phyloP scores from a whole-genome alignment of 2,329 filamentous ascomycete species.

The Pseudopyricularia cyperi region DNA sequence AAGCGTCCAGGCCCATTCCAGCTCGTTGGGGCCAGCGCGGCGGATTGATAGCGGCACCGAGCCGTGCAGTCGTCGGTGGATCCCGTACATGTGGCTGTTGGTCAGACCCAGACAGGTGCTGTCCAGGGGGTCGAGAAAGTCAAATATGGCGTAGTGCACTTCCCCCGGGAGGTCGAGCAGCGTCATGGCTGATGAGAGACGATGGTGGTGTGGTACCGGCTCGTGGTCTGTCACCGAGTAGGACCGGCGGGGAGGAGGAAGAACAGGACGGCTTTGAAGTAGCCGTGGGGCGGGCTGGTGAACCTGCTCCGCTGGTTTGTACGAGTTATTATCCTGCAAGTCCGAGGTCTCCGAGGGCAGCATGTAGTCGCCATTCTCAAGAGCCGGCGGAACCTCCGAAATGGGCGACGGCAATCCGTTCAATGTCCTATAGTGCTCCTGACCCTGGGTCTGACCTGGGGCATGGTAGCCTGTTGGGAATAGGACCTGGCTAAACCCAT shows the following conservation, averaged over 20 bases:
- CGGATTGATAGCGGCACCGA: constrained; percentile 41
- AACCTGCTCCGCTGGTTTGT: neutral
- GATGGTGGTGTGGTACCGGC: constrained; percentile 36
- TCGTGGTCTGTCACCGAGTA: constrained; percentile 50
- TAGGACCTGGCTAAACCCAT: neutral
- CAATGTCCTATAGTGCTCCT: neutral
- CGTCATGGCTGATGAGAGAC: constrained; percentile 29
- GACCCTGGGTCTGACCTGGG: neutral
- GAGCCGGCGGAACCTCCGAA: neutral
- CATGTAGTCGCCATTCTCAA: constrained; percentile 1
- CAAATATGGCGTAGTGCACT: constrained; percentile 46
- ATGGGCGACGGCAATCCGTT: constrained; percentile 1
- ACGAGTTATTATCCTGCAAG: neutral
- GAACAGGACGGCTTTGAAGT: constrained; percentile 14
- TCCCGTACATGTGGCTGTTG: constrained; percentile 42
- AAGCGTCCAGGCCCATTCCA: constrained; percentile 51
- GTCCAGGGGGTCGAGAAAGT: constrained; percentile 51
- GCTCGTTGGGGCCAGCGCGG: constrained; percentile 46
- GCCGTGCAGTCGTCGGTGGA: constrained; percentile 43
- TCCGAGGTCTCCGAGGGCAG: neutral
- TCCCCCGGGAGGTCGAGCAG: constrained; percentile 43
- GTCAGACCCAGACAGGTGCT: constrained; percentile 48
- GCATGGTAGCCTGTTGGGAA: neutral
- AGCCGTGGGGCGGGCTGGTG: neutral
- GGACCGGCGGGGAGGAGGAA: constrained; percentile 38